phyloP scores from a whole-genome alignment of 495 filamentous ascomycete genomes.

The Trichocladium antarcticum region DNA sequence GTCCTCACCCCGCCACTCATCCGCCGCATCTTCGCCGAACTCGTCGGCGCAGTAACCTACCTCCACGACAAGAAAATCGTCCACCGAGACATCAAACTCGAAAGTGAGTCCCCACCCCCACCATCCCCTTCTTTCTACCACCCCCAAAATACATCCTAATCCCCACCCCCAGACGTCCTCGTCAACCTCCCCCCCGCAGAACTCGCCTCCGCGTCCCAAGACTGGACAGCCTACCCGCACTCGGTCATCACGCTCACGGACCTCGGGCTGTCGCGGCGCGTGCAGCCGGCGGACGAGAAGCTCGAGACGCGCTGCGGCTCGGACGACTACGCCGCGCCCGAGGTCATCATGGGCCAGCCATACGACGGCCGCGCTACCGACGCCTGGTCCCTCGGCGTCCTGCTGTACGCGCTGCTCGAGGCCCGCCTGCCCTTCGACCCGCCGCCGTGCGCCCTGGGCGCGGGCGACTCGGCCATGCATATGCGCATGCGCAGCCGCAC shows the following conservation, averaged over 20 bases:
- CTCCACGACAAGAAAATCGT: conserved; percentile 78
- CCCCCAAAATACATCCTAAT: conserved; percentile 17
- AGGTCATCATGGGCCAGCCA: conserved; percentile 86
- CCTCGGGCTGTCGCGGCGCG: conserved; percentile 75
- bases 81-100: conserved; percentile 94
- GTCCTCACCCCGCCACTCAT: conserved; percentile 57
- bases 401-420: conserved; percentile 90
- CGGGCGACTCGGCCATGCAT: conserved; percentile 49
- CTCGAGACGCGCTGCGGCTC: conserved; percentile 85
- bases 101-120: conserved; percentile 55
- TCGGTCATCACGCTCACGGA: conserved; percentile 84
- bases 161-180: conserved; percentile 57
- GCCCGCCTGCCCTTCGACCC: conserved; percentile 86
- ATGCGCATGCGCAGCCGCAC: conserved; percentile 58
- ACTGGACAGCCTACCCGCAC: conserved; percentile 64
- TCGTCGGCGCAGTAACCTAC: conserved; percentile 75
- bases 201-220: conserved; percentile 31
- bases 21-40: conserved; percentile 78
- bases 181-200: conserved; percentile 61
- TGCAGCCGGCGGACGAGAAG: conserved; percentile 64
- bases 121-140: conserved; percentile 3
- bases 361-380: conserved; percentile 92
- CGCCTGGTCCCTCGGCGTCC: conserved; percentile 88
- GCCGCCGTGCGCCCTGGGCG: conserved; percentile 59
- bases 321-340: conserved; percentile 94